Conservation (phyloP, 148 eudicot genomes). For the Diospyros lotus region DNA sequence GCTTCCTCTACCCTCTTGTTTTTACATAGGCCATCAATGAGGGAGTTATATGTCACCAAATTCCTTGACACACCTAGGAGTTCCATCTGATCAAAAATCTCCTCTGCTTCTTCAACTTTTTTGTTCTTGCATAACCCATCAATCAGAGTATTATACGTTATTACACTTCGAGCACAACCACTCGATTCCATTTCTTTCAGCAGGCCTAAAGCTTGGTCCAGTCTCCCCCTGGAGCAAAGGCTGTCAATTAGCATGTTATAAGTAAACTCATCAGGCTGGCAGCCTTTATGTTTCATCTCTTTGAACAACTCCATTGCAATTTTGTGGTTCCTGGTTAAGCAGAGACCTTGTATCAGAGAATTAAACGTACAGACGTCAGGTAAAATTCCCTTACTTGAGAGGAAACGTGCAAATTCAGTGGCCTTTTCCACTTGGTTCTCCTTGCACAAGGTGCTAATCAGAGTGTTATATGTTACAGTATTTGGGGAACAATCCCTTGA, state of each 20-base stretch:
- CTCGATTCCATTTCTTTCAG: slow-evolving; percentile 89
- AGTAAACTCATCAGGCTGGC: slow-evolving; percentile 88
- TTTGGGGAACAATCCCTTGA: slow-evolving; percentile 69
- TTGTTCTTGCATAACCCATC: slow-evolving; percentile 78
- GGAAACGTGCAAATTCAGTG: slow-evolving; percentile 58
- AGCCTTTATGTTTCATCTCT: slow-evolving; percentile 81
- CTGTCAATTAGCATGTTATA: slow-evolving; percentile 80
- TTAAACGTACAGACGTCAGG: slow-evolving; percentile 92
- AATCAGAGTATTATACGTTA: slow-evolving; percentile 78
- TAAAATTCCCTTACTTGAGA: slow-evolving; percentile 60
- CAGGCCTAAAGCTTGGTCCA: slow-evolving; percentile 58
- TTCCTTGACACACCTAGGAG: slow-evolving; percentile 77
- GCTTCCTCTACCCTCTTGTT: slow-evolving; percentile 69
- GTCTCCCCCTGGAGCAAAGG: slow-evolving; percentile 61
- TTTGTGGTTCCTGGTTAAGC: slow-evolving; percentile 53
- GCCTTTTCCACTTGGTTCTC: slow-evolving; percentile 84
- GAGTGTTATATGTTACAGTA: slow-evolving; percentile 71
- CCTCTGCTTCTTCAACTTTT: slow-evolving; percentile 85
- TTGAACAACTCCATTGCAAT: slow-evolving; percentile 61
- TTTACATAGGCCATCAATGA: slow-evolving; percentile 81
- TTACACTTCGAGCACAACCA: slow-evolving; percentile 74
- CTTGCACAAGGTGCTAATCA: slow-evolving; percentile 82
- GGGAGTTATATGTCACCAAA: slow-evolving; percentile 71
- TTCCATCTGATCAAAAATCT: slow-evolving; percentile 94
- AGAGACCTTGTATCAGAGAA: slow-evolving; percentile 90